Evolutionary conservation across 2,329 filamentous ascomycete species (phyloP), one percentile per base, ranked within the genome.

Genomic region (Leptoxyphium fumago): DNA sequence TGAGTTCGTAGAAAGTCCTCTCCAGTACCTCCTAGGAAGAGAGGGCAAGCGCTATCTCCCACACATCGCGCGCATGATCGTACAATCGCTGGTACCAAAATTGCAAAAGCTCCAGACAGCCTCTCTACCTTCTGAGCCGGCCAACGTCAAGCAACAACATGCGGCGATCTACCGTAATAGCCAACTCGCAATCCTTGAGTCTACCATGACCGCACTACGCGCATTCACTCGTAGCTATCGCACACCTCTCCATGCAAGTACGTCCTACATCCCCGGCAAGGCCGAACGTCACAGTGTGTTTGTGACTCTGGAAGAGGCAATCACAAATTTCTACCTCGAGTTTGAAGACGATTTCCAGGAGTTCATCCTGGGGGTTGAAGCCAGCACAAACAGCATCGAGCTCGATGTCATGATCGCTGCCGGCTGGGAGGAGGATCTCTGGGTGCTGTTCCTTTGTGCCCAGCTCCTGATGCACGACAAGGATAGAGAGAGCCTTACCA

Each of bases 401-500:
- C 46, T 61, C 1, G 46, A 52, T 10, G 52, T 56, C 39, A 44
- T 61, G 17, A 49, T 57, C 9, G 50, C 51, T 36, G 57, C 61
- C 1, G 58, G 59, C 10, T 60, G 60, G 54, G 61, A 64, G 43
- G 59, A 64, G 29, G 58, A 62, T 39, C 50, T 61, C 11, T 59
- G 60, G 44, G 59, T 61, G 1, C 45, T 64, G 26, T 48, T 58
- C 7, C 49, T 63, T 9, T 61, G 57, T 45, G 58, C 49, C 39
- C 32, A 52, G 43, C 43, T 50, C 43, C 29, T 48, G 11, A 3
- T 63, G 74, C 11, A 75, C 71, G 7, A 86, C 86, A 46, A 94
- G 93, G 72, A 94, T 86, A 0, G 94, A 93, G 52, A 94, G 86
- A 26, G 14, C 10, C 29, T 41, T 17, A 42, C n/a, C 26, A 13